Percentiles rank a stretch among this genome's conserved stretches.
Conservation (phyloP, 768 basidiomycete species). For the Boletus reticuloceps region DNA sequence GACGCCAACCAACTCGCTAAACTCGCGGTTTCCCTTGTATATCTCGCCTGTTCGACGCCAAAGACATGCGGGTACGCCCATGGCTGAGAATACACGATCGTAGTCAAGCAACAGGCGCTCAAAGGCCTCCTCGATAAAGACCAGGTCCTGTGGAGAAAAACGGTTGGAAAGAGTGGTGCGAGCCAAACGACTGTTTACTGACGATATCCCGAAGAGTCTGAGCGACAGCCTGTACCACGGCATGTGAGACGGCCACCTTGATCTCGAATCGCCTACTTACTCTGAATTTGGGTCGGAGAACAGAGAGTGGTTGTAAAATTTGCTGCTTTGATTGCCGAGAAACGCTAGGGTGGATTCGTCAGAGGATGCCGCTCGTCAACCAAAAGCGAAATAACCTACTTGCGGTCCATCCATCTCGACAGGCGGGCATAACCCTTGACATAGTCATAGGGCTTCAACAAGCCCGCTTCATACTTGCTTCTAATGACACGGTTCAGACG, state of each 20-base stretch:
- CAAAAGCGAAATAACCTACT: constrained; percentile 45
- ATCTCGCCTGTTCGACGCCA: constrained; percentile 98
- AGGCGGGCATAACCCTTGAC: constrained; percentile 92
- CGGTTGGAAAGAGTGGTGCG: background rate
- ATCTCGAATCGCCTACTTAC: constrained; percentile 37
- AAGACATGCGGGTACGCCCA: constrained; percentile 95
- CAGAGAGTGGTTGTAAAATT: constrained; percentile 85
- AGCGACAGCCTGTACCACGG: constrained; percentile 57
- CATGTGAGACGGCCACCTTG: background rate
- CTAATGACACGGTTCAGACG: constrained; percentile 88
- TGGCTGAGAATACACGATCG: constrained; percentile 90
- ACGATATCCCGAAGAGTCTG: constrained; percentile 84
- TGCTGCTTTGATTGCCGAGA: constrained; percentile 89
- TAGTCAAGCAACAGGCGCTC: constrained; percentile 94
- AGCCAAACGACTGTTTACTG: constrained; percentile 17
- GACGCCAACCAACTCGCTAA: constrained; percentile 85
- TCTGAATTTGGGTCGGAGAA: constrained; percentile 82
- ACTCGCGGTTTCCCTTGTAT: constrained; percentile 97
- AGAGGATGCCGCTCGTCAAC: background rate
- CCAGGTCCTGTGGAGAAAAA: constrained; percentile 61
- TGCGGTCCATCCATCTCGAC: constrained; percentile 92
- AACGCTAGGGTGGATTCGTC: constrained; percentile 47
- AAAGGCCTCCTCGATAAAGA: constrained; percentile 97
- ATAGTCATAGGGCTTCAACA: constrained; percentile 95
- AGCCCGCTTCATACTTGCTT: constrained; percentile 94